A percentile compares a stretch with the other conserved stretches of the same genome.
phyloP scores from a whole-genome alignment of 2,329 filamentous ascomycete genomes.

The Ophiostoma novo-ulmi region DNA sequence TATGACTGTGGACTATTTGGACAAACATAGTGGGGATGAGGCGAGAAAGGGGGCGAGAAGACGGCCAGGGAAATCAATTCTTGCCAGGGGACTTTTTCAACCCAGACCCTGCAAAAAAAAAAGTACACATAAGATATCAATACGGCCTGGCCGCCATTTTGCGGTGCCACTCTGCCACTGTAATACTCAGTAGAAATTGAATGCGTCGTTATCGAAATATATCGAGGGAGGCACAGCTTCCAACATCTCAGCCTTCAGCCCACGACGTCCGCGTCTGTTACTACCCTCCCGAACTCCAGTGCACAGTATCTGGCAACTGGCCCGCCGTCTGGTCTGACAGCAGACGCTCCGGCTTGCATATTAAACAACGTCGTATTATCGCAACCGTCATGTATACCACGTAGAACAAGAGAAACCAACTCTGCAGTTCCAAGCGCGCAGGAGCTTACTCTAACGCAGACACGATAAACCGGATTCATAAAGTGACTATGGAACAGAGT shows the following conservation, averaged over 20 bases:
- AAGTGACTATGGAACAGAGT: neutral
- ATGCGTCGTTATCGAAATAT: too few relatives aligned
- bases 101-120: neutral
- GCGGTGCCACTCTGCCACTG: neutral
- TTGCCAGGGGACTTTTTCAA: neutral
- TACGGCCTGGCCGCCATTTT: neutral
- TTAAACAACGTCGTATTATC: slow-evolving; percentile 3
- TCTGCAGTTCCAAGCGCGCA: neutral
- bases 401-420: slow-evolving; percentile 7
- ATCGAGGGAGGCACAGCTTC: neutral
- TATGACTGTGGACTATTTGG: slow-evolving; percentile 6
- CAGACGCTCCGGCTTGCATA: slow-evolving; percentile 5
- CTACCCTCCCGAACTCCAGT: neutral
- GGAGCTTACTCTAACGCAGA: neutral
- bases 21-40: slow-evolving; percentile 15
- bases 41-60: slow-evolving; percentile 12
- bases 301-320: neutral
- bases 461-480: neutral
- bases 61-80: slow-evolving; percentile 1
- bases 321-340: slow-evolving; percentile 6
- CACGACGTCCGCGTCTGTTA: neutral
- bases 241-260: neutral
- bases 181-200: neutral
- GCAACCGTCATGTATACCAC: slow-evolving; percentile 1
- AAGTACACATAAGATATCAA: neutral